These are phyloP conservation scores for Pyricularia grisea DNA, from an alignment of 2,329 filamentous ascomycete species.

Conservation along the genomic window DNA sequence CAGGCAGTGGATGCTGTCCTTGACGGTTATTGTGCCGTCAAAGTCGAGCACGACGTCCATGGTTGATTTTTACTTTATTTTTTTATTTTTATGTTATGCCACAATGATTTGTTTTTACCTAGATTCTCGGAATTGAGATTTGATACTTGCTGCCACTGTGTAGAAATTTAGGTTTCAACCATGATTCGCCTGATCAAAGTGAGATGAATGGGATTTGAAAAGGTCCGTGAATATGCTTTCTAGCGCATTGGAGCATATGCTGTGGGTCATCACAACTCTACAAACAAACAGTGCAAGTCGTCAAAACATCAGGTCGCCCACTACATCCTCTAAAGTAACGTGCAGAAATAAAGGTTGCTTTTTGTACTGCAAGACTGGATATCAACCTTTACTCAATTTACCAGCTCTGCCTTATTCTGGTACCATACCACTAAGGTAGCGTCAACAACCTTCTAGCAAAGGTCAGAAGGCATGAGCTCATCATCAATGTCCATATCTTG, in stretches of 20 bases:
- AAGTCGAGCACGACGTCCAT: slow-evolving; percentile 47
- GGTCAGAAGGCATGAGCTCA: background rate
- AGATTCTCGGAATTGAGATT: background rate
- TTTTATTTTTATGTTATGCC: background rate
- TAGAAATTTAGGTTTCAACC: background rate
- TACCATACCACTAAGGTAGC: background rate
- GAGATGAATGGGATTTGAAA: background rate
- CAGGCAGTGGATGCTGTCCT: slow-evolving; percentile 42
- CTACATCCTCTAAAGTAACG: background rate
- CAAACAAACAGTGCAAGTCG: background rate
- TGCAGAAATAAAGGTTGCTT: background rate
- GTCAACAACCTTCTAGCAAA: background rate
- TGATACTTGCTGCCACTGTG: background rate
- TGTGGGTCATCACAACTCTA: background rate
- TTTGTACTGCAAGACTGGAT: background rate
- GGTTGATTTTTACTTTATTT: background rate
- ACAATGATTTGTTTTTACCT: background rate
- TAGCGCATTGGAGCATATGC: background rate
- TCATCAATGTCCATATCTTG: background rate
- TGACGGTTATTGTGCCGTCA: slow-evolving; percentile 47
- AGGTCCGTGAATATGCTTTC: background rate
- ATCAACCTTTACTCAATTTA: background rate
- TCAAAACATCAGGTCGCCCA: background rate
- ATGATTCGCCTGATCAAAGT: background rate
- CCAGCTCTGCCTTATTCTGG: background rate